Evolutionary conservation across 768 basidiomycete species (phyloP), one percentile per base, ranked within the genome.

Genomic region (Termitomyces titanicus): DNA sequence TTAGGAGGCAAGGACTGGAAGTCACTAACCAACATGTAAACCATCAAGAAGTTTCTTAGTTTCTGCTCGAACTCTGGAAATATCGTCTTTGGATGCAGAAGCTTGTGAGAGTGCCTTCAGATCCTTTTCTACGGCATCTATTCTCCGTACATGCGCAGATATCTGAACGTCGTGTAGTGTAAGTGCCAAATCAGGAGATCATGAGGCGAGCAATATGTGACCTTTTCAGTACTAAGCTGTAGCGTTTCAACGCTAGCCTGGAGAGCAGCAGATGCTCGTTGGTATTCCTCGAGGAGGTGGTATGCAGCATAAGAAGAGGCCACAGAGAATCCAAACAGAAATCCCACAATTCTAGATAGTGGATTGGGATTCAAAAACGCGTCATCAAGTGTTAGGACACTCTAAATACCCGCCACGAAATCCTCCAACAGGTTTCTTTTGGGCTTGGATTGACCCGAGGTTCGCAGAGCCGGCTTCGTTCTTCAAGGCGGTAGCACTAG

Each of bases 81-180:
- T 73, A 60, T 97, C 94, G 39, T 94, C 93, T 70, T 92, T 94
- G 29, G 79, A 79, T 8, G 89, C 80, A 2, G 88, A 79, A 18
- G 75, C 71, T 47, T 84, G 81, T 7, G 79, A 75, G 24, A 97
- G 66, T 0, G 86, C 84, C 68, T 89, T 92, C 63, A 95, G 68
- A 62, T 94, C 92, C 68, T 92, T 92, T 72, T 97, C 94, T 2
- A 95, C 91, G 3, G 86, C 82, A 68, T 94, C 89, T 64, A 93
- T 92, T 54, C 89, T 75, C 58, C 84, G 75, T 3, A 94, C 83
- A 66, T 93, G 91, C n/a, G 85, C 82, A 12, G 91, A 87, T 55
- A 93, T 84, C 91, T 93, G 56, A 18, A 56, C 15, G 49, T 53
- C 35, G 8, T 33, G n/a, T 47, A 43, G 13, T 6, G 25, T 33